Base-by-base conservation (phyloP, 768 basidiomycete species). In the Paxillus rubicundulus region DNA sequence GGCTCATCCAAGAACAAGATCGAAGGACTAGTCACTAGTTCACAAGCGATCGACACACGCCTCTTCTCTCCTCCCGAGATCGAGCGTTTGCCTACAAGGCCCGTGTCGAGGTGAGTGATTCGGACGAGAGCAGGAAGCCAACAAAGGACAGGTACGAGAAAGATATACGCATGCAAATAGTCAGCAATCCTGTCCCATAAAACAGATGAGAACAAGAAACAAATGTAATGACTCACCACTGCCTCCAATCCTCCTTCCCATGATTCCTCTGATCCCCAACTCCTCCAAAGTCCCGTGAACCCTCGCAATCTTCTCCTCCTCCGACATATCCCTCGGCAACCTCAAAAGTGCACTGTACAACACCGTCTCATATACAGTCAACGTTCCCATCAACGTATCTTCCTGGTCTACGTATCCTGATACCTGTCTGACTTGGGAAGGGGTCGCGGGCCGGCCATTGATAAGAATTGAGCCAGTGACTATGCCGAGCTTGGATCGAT, bases 51-150 rank as follows among this genome's bases (percentile, higher is more conserved):
- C 0, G 89, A 92, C 2, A 98, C 97, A 4, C 97, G 79, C 32
- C 97, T 82, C 72, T 98, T 98, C 76, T 99, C 97, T 14, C 97
- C 97, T 42, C 97, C 97, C 30, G 93, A 96, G 50, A 98, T 98
- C 12, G 91, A 92, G 10, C 97, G 81, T 53, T 81, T 82, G 28
- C 91, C 91, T 88, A 52, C n/a, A 47, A 28, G 27, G 40, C 21
- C 28, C 13, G 42, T 39, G 20, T 9, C 2, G 13, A 7, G 13
- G 24, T 8, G 6, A 4, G n/a, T 17, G 17, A 10, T 44, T 30
- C 27, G 3, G 20, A 28, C 21, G 10, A n/a, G 37, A 17, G 8
- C 34, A 42, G 10, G n/a, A 42, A 33, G 3, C 12, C 17, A 44
- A 21, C 6, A 27, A 37, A 39, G 14, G 27, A 21, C 28, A 3